Conservation (phyloP, 441 rosid species). For the Manihot esculenta region DNA sequence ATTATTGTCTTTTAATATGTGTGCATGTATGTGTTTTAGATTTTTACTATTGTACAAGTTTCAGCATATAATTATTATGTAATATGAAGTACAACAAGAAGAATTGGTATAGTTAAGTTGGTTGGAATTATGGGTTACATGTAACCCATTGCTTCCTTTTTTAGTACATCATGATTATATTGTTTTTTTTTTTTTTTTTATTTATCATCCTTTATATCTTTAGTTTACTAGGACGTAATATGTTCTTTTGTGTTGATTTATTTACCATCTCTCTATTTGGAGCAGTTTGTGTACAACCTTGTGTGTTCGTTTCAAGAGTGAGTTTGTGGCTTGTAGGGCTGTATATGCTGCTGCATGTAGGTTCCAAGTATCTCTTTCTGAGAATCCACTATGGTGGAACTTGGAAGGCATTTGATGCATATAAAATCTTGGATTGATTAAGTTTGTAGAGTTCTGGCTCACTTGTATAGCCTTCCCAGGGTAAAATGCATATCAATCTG, state of each 20-base stretch:
- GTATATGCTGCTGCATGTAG: conserved; percentile 91
- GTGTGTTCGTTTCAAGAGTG: conserved; percentile 90
- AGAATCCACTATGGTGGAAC: conserved; percentile 99
- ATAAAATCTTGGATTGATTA: too few species aligned
- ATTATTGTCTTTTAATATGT: background rate
- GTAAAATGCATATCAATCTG: too few species aligned
- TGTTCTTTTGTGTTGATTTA: background rate
- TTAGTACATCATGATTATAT: background rate
- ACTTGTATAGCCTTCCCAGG: too few species aligned
- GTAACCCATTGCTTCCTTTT: background rate
- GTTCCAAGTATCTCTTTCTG: conserved; percentile 89
- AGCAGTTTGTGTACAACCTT: conserved; percentile 73
- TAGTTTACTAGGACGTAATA: too few species aligned
- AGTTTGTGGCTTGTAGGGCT: conserved; percentile 94
- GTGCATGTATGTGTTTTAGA: too few species aligned
- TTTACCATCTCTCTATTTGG: conserved; percentile 13
- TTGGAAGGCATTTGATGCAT: too few species aligned
- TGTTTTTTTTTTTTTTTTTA: too few species aligned
- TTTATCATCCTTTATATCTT: too few species aligned
- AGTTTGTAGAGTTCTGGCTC: too few species aligned
- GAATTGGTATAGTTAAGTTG: background rate
- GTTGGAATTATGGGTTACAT: background rate
- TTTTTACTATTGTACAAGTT: background rate
- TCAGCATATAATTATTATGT: background rate
- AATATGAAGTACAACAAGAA: background rate